phyloP scores from a whole-genome alignment of 2,329 filamentous ascomycete species.

The Botrytis sinoallii region DNA sequence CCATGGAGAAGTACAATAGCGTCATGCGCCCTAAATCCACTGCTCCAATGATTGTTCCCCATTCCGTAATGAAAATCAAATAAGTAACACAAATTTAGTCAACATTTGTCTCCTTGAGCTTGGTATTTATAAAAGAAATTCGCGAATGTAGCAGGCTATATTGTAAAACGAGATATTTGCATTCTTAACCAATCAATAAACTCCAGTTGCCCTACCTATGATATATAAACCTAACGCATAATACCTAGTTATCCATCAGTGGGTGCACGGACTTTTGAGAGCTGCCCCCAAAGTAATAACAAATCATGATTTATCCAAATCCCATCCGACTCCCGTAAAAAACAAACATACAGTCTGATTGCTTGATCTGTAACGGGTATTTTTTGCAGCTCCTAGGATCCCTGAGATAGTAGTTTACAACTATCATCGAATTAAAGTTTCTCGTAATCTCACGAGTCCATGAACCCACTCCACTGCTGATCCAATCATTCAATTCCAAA shows the following conservation, averaged over 20 bases:
- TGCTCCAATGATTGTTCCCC: not conserved
- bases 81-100: not conserved
- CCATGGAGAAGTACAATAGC: constrained; percentile 10
- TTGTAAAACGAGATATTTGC: not conserved
- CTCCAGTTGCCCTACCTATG: not conserved
- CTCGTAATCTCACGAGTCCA: not conserved
- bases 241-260: not conserved
- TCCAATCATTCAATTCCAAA: constrained; percentile 24
- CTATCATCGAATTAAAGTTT: not conserved
- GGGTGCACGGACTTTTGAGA: not conserved
- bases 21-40: not conserved
- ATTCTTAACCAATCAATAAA: constrained; percentile 15
- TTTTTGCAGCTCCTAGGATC: not conserved
- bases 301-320: not conserved
- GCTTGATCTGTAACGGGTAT: not conserved
- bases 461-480: not conserved
- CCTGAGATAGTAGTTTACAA: not conserved
- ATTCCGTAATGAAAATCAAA: constrained; percentile 11
- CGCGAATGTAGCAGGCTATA: not conserved
- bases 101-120: constrained; percentile 2
- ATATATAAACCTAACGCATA: not conserved
- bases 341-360: not conserved
- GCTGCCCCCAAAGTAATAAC: not conserved
- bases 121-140: constrained; percentile 11
- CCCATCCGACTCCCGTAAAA: not conserved